Evolutionary conservation across 768 basidiomycete species (phyloP), one percentile per base, ranked within the genome.

Genomic region (Xerocomellus intermedius): DNA sequence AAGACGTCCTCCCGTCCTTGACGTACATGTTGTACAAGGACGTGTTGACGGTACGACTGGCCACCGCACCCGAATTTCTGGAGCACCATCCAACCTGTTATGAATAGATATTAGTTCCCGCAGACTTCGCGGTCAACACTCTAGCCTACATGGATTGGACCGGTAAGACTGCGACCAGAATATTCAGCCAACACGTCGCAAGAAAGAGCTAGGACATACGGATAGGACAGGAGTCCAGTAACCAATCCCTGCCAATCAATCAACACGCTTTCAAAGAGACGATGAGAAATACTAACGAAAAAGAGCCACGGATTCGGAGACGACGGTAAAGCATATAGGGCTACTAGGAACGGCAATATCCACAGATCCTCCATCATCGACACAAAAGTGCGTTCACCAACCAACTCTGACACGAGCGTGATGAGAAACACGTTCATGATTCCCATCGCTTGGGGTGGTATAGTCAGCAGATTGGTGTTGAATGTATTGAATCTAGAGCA

Each of bases 291-390:
- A 56, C 79, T 39, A 36, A 81, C 82, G 54, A 77, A 84, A 65
- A 77, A 80, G 8, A 77, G 45, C 83, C 82, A 84, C 22, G 73
- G 79, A 46, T 80, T 81, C 1, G 78, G 76, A 4, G 74, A 69
- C n/a, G 64, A 69, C 0, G 80, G 80, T 0, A 83, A 68, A 7
- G 72, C 69, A 54, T 81, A 81, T 16, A 85, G 52, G 0, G 82
- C 82, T 26, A 87, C 72, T 45, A 87, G 68, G 69, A 84, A 84
- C 2, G 85, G 83, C 16, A 87, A 69, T 0, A 75, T 67, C 86
- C 86, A 89, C 4, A 85, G 32, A 56, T 83, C 76, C 55, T 82
- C 75, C 42, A 74, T 64, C 75, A 82, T 79, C 1, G 84, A 72
- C 17, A 84, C 75, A 26, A 80, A 68, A 2, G 82, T 71, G n/a